Evolutionary conservation across 495 filamentous ascomycete species (phyloP).

Genomic region (Umbilicaria muhlenbergii): DNA sequence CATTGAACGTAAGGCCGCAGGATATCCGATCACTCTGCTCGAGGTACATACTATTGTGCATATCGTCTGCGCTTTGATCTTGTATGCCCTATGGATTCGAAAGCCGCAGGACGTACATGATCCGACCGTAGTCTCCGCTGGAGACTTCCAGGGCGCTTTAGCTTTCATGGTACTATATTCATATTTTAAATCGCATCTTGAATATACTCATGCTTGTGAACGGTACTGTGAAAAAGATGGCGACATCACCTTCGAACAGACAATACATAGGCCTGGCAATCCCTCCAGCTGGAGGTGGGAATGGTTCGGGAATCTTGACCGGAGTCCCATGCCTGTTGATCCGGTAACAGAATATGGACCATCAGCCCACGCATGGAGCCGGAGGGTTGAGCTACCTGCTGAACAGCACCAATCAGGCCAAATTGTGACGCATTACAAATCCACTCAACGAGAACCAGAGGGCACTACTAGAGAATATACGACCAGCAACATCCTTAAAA

Average conservation of each 20-base stretch:
- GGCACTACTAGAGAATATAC: too few relatives aligned
- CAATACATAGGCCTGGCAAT: too few relatives aligned
- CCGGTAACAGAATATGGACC: too few relatives aligned
- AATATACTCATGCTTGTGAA: not conserved
- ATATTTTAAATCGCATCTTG: slow-evolving; percentile 1
- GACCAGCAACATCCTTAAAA: too few relatives aligned
- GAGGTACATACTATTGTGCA: slow-evolving; percentile 24
- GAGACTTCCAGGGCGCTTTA: not conserved
- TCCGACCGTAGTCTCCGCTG: slow-evolving; percentile 6
- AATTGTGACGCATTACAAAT: too few relatives aligned
- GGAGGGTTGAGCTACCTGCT: too few relatives aligned
- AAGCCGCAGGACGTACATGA: slow-evolving; percentile 10
- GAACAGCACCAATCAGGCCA: too few relatives aligned
- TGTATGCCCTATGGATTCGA: slow-evolving; percentile 16
- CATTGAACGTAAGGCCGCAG: slow-evolving; percentile 6
- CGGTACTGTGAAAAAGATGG: not conserved
- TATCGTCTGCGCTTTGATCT: slow-evolving; percentile 18
- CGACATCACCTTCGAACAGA: not conserved
- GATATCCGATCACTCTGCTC: slow-evolving; percentile 17
- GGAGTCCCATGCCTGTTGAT: too few relatives aligned
- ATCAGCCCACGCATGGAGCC: too few relatives aligned
- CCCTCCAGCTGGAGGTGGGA: too few relatives aligned
- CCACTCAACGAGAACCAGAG: too few relatives aligned
- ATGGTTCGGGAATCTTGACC: too few relatives aligned
- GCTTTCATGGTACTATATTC: slow-evolving; percentile 2